Base-by-base conservation (phyloP, 73 alveolate species). In the Paramecium pentaurelia region DNA sequence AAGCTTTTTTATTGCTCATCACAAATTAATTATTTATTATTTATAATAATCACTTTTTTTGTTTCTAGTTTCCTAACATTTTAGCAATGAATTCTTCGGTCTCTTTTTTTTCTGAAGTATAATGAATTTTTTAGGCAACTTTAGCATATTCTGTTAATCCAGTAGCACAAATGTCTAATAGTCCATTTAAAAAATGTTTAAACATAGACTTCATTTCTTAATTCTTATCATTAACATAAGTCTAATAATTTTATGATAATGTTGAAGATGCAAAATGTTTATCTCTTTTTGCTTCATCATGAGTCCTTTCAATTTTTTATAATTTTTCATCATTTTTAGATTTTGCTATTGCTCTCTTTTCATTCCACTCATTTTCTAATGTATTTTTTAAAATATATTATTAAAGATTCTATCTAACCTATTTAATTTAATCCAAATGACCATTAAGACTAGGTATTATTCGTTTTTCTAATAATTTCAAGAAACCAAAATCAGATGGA, bases 1-100 rank as follows among this genome's bases (percentile, higher is more conserved):
- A 73, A n/a, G 58, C 22, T 14, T 80, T 80, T 80, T 80, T 80
- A 47, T 49, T 49, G 30, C 91, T 80, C 91, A 80, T 80, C 75
- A 80, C 75, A 44, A 80, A 44, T 80, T 32, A 80, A 73, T 73
- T 73, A 64, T 32, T 64, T 11, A 64, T 32, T 54, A 54, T 54
- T 54, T 54, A 64, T 32, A 64, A 64, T 64, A 32, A 32, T 64
- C 84, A 64, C 20, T 20, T 34, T 64, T 64, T 64, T 28, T 28
- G 51, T 64, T 34, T 64, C 84, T 64, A 64, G 28, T 64, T 64
- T 11, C 84, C 84, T 12, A 64, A 34, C 84, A 64, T 64, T 64
- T 64, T 64, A 14, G 84, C 84, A 10, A 64, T 32, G 3, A 64
- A 64, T 64, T 64, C 84, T 34, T 64, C 84, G 4, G 84, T 64